Base-by-base conservation (phyloP, 257 asterid species). In the Capsicum baccatum region DNA sequence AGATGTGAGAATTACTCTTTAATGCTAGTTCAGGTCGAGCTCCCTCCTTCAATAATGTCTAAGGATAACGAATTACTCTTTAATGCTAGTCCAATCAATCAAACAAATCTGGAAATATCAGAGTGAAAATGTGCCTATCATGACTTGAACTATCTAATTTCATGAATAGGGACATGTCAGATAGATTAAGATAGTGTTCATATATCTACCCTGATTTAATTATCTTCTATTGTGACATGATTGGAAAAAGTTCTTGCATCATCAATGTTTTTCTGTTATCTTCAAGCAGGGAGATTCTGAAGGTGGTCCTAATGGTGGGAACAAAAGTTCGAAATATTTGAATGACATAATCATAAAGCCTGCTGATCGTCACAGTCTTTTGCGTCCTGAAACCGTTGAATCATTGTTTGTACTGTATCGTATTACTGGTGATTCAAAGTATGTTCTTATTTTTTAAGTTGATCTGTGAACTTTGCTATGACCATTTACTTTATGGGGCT, bases 331-430 rank as follows among this genome's bases (percentile, higher is more conserved):
- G 3, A 86, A 89, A 86, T 97, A 93, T 87, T 91, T 87, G 50
- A 88, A 94, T 17, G 99, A 97, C 88, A 95, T 97, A 83, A 85
- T 94, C 50, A 94, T 94, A 86, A 94, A 94, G 89, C 94, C 89
- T 21, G 97, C 96, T 68, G 99, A 97, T 81, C 93, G 96, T 42
- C 99, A 97, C 93, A 97, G 94, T 90, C 97, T 97, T 81, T 79
- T 97, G 91, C 98, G 99, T 84, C 98, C 98, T 44, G 99, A 95
- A 91, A 94, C 98, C n/a, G 98, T 95, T 69, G 98, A 97, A 86
- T 97, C 98, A 35, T 85, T 97, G 85, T 95, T 97, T 83, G 57
- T 89, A 87, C 88, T 97, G 92, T 94, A 94, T 89, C 97, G 98
- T 69, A 94, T 97, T 85, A 97, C 98, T 69, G 97, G 90, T 91